These are phyloP conservation scores for Nicotiana undulata DNA, from an alignment of 257 asterid species.

Conservation along the genomic window DNA sequence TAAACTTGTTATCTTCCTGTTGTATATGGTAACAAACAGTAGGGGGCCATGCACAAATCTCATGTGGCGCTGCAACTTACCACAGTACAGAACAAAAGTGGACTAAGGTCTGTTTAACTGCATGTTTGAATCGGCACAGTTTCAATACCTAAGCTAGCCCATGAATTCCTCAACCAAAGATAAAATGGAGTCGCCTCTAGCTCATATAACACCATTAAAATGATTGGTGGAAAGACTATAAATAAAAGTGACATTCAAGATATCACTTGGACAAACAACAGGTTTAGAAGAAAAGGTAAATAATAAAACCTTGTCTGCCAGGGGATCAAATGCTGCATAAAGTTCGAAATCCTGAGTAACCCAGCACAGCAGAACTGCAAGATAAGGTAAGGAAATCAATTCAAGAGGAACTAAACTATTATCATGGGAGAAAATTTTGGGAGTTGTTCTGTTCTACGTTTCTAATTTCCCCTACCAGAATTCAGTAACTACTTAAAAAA, in stretches of 20 bases:
- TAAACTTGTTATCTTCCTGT: background rate
- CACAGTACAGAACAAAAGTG: background rate
- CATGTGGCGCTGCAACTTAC: background rate
- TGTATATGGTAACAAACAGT: background rate
- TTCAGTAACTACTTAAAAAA: background rate
- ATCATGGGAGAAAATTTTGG: background rate
- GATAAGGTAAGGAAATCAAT: background rate
- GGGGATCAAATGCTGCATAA: constrained; percentile 98
- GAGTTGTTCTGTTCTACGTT: background rate
- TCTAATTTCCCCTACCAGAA: background rate
- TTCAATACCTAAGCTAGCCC: background rate
- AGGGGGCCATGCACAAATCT: background rate
- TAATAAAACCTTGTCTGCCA: constrained; percentile 90
- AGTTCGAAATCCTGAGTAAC: constrained; percentile 93
- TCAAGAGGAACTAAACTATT: background rate
- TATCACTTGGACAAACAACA: background rate
- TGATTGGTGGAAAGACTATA: background rate
- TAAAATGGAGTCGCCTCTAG: background rate
- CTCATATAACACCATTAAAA: background rate
- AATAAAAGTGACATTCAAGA: background rate
- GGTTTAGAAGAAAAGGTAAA: background rate
- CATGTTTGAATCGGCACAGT: background rate
- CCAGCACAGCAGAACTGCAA: constrained; percentile 94
- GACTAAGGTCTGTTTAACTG: background rate
- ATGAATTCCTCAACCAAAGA: background rate